These are phyloP conservation scores for Epichloe hybrida DNA, from an alignment of 2,329 filamentous ascomycete species.

Conservation along the genomic window DNA sequence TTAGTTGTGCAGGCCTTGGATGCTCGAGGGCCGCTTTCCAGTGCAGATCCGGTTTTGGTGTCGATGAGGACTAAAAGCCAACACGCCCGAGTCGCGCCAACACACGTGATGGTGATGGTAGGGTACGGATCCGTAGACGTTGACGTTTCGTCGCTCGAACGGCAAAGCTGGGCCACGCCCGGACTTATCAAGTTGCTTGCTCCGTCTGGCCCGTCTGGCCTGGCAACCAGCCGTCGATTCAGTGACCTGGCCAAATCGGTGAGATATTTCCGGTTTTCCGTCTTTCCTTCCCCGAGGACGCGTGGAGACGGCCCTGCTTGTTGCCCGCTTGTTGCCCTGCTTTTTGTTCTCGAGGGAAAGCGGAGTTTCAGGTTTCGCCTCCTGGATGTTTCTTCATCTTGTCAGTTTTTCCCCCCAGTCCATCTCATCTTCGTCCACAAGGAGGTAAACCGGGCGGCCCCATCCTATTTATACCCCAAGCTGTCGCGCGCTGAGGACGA, in stretches of 20 bases:
- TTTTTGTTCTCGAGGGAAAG: background rate
- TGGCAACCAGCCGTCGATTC: slow-evolving; percentile 4
- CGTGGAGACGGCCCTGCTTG: background rate
- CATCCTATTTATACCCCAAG: slow-evolving; percentile 5
- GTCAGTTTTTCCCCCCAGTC: background rate
- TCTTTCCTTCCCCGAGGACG: no score
- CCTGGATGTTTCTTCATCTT: background rate
- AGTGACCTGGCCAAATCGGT: background rate
- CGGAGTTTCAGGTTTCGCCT: background rate
- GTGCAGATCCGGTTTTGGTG: no score
- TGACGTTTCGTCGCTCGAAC: background rate
- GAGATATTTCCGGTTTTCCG: background rate
- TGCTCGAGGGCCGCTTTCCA: no score
- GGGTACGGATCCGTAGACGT: no score
- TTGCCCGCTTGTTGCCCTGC: no score
- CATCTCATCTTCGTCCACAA: background rate
- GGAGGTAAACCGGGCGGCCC: background rate
- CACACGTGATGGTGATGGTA: no score
- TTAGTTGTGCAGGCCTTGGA: no score
- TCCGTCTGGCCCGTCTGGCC: background rate
- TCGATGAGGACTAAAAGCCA: no score
- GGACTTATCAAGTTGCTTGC: slow-evolving; percentile 4
- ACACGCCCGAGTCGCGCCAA: no score
- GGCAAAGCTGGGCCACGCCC: background rate
- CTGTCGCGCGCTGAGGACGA: background rate